These are phyloP conservation scores for Picochlorum sp. DNA, from an alignment of 139 green algal species.

Conservation along the genomic window DNA sequence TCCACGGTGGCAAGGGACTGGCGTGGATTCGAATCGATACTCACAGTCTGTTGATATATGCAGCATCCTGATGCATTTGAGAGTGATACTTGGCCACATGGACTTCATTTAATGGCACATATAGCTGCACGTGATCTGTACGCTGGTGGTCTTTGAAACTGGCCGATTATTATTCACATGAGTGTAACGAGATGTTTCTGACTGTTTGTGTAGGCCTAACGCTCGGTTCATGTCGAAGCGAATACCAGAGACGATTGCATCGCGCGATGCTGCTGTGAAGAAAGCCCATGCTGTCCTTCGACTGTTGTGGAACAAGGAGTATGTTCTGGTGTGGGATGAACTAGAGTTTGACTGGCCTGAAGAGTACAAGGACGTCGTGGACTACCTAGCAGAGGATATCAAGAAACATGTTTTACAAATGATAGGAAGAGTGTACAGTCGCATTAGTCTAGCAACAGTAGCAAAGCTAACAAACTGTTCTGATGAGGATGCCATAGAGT, in stretches of 20 bases:
- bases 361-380: slow-evolving; percentile 4
- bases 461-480: slow-evolving; percentile 12
- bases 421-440: slow-evolving; percentile 8
- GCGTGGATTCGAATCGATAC: too few species aligned
- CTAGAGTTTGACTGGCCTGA: slow-evolving; percentile 10
- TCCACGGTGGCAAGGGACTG: too few species aligned
- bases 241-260: not conserved
- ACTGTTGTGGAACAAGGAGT: slow-evolving; percentile 28
- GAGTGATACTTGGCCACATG: slow-evolving; percentile 11
- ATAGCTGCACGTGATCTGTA: slow-evolving; percentile 15
- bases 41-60: not conserved
- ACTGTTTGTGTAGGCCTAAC: slow-evolving; percentile 18
- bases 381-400: not conserved
- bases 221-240: slow-evolving; percentile 31
- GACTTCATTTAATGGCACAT: slow-evolving; percentile 20
- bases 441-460: slow-evolving; percentile 11
- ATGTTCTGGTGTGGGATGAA: slow-evolving; percentile 14
- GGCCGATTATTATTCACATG: not conserved
- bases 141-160: not conserved
- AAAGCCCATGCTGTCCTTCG: slow-evolving; percentile 21
- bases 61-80: not conserved
- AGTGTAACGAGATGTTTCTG: not conserved
- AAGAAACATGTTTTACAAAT: slow-evolving; percentile 10
- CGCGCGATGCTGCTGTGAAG: not conserved
- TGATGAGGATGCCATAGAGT: slow-evolving; percentile 9